Percentiles rank a stretch among this genome's conserved stretches.
Conservation (phyloP, 345 rosid species). For the Eucalyptus globulus region DNA sequence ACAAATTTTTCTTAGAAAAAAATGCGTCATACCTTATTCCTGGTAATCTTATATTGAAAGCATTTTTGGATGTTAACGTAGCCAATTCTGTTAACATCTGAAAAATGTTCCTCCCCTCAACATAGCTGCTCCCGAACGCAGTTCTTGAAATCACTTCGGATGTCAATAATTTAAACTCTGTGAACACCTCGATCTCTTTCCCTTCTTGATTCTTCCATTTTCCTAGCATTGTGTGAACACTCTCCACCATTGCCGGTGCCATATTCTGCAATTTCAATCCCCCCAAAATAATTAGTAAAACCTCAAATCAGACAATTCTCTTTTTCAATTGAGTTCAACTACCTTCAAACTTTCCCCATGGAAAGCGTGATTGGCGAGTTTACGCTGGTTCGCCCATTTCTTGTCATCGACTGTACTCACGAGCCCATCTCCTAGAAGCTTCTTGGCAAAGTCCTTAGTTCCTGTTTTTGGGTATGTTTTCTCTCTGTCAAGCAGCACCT, state of each 20-base stretch:
- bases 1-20: not conserved
- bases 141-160: conserved; percentile 36
- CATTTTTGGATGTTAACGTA: not conserved
- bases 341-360: conserved; percentile 33
- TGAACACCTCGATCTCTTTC: conserved; percentile 19
- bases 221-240: conserved; percentile 26
- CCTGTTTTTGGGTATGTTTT: not conserved
- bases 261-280: conserved; percentile 1
- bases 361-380: conserved; percentile 35
- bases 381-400: conserved; percentile 29
- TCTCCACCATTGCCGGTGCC: conserved; percentile 20
- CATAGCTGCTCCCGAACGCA: conserved; percentile 35
- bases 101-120: conserved; percentile 28
- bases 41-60: conserved; percentile 1
- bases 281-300: not conserved
- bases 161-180: conserved; percentile 29
- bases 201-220: conserved; percentile 19
- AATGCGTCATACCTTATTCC: conserved; percentile 1
- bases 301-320: not conserved
- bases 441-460: not conserved
- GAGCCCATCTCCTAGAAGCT: conserved; percentile 28
- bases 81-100: conserved; percentile 6
- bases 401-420: conserved; percentile 1
- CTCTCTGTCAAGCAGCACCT: conserved; percentile 4
- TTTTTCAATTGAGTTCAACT: not conserved